Base-by-base conservation (phyloP, 1,139 yeast genomes). In the Yamadazyma conglobata region DNA sequence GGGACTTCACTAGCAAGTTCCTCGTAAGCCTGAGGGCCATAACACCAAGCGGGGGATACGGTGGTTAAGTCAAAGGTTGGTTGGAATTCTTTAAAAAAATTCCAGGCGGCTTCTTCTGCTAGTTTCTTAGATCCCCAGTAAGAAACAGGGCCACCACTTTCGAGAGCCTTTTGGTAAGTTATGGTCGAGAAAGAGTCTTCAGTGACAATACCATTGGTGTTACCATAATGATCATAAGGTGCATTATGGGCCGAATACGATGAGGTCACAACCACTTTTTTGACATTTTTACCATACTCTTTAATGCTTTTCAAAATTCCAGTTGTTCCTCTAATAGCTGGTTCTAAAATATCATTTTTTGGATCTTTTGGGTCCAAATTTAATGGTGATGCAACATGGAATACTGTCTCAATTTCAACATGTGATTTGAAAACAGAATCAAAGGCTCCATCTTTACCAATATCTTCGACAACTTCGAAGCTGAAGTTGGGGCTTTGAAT, bases 31-130 rank as follows among this genome's bases (percentile, higher is more conserved):
- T 64, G 70, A 0, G 71, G 70, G 1, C 71, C 72, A 39, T 63
- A 60, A 3, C 70, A 73, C 41, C 55, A 70, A 13, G 61, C 60
- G 14, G 80, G 79, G 33, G 64, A 62, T 6, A 75, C 60, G 1
- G 69, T 56, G 6, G 69, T 48, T 15, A 76, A 42, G 4, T 50
- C 49, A 42, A 73, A 76, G 11, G 48, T 48, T 7, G 73, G 69
- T 4, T 56, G 56, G 22, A 57, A 47, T 10, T 33, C 32, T 24
- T 42, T 34, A 14, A 47, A 26, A 28, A 48, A 57, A 13, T 56
- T 54, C 68, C 67, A 60, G 2, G 60, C 62, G 15, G 46, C 46
- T 35, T 52, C 51, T 33, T 58, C 64, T 10, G 67, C 64, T 32
- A 58, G 52, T 6, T 59, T 38, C 33, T 62, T 62, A 14, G 64